A percentile compares a stretch with the other conserved stretches of the same genome.
Evolutionary conservation across 78 protist genomes (phyloP).

Genomic region (Neovahlkampfia damariscottae): DNA sequence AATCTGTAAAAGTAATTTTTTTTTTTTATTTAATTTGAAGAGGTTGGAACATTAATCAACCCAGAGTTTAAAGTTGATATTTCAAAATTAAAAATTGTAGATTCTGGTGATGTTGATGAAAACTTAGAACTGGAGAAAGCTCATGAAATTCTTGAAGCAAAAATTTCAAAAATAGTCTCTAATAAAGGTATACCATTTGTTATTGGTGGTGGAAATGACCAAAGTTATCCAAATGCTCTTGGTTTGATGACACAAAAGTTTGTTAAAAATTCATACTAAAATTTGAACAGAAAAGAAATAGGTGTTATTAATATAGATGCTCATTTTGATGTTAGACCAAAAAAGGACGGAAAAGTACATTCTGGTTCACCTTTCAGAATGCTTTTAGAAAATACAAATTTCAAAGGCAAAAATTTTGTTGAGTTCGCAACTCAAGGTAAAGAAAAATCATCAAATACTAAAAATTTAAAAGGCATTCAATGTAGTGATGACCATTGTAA

Average conservation of each 20-base stretch:
- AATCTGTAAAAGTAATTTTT: neutral
- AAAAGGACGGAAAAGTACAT: conserved; percentile 19
- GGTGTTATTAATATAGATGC: conserved; percentile 43
- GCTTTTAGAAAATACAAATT: conserved; percentile 1
- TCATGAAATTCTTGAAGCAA: neutral
- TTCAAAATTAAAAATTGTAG: neutral
- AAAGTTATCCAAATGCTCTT: conserved; percentile 22
- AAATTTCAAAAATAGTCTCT: neutral
- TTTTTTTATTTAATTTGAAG: neutral
- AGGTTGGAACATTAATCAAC: conserved; percentile 23
- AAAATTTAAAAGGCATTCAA: no score
- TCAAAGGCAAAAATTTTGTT: neutral
- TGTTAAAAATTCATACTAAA: neutral
- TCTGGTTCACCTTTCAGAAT: conserved; percentile 43
- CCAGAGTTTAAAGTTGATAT: conserved; percentile 10
- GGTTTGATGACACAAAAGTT: conserved; percentile 3
- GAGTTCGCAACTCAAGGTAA: conserved; percentile 45
- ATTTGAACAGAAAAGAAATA: neutral
- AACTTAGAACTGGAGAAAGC: conserved; percentile 10
- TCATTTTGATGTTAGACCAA: conserved; percentile 41
- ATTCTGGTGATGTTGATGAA: conserved; percentile 20
- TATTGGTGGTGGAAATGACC: conserved; percentile 50
- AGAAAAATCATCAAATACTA: no score
- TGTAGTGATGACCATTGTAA: conserved; percentile 23
- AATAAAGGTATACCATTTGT: conserved; percentile 29